Evolutionary conservation across 345 rosid genomes (phyloP).

Genomic region (Lenwebbia sp.): DNA sequence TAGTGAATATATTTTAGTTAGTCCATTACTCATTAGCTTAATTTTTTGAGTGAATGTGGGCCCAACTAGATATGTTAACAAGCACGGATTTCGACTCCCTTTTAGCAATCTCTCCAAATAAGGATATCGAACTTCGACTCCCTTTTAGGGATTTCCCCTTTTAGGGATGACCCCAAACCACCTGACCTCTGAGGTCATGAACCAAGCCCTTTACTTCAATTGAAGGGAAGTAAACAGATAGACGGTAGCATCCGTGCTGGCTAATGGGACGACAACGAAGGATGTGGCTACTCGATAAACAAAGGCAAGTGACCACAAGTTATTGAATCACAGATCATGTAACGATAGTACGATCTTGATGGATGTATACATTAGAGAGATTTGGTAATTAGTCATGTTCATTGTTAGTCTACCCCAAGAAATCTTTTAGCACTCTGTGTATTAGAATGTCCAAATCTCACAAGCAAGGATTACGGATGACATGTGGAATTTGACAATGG

Average conservation of each 20-base stretch:
- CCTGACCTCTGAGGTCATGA: too few relatives aligned
- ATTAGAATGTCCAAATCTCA: too few relatives aligned
- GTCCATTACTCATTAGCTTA: not conserved
- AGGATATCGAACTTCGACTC: too few relatives aligned
- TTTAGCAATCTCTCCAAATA: not conserved
- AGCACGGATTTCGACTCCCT: not conserved
- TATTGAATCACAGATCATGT: not conserved
- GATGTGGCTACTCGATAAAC: not conserved
- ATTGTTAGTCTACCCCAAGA: not conserved
- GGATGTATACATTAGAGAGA: not conserved
- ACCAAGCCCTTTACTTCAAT: not conserved
- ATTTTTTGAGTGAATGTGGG: not conserved
- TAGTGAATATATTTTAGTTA: not conserved
- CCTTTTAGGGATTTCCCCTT: too few relatives aligned
- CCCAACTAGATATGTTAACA: not conserved
- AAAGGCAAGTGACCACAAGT: not conserved
- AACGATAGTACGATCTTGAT: not conserved
- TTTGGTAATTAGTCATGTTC: not conserved
- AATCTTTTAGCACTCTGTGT: not conserved
- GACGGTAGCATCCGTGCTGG: not conserved
- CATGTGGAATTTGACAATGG: not conserved
- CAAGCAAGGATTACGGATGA: not conserved
- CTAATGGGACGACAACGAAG: not conserved
- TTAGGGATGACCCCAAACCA: too few relatives aligned
- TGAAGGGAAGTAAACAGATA: not conserved